Conservation (phyloP, 495 filamentous ascomycete species). For the Xylaria flabelliformis region DNA sequence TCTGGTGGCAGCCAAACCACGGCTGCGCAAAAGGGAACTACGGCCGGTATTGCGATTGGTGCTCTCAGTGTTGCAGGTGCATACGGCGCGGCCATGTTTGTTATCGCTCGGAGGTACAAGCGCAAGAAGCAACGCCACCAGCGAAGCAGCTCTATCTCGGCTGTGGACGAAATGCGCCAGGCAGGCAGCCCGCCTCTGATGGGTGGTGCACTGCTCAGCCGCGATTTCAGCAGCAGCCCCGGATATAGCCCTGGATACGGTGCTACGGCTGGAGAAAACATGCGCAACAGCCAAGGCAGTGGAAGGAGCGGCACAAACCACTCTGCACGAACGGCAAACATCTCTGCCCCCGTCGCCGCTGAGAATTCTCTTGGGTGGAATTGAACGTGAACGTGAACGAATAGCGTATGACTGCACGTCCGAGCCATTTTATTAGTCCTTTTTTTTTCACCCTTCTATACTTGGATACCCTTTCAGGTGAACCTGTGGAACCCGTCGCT, state of each 20-base stretch:
- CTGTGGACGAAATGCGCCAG: slow-evolving; percentile 59
- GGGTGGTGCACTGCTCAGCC: slow-evolving; percentile 58
- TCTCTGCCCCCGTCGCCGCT: slow-evolving; percentile 87
- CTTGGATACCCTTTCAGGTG: slow-evolving; percentile 59
- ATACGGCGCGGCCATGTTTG: slow-evolving; percentile 99
- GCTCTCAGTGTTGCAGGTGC: slow-evolving; percentile 80
- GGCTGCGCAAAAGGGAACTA: slow-evolving; percentile 68
- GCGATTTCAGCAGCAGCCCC: slow-evolving; percentile 53
- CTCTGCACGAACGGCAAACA: slow-evolving; percentile 73
- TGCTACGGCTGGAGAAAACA: slow-evolving; percentile 43
- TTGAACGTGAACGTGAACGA: slow-evolving; percentile 53
- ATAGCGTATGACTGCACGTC: slow-evolving; percentile 35
- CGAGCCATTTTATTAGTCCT: slow-evolving; percentile 37
- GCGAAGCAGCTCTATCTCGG: slow-evolving; percentile 72
- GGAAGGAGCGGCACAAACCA: slow-evolving; percentile 72
- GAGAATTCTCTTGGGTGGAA: slow-evolving; percentile 99
- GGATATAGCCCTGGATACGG: slow-evolving; percentile 50
- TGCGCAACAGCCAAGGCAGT: slow-evolving; percentile 71
- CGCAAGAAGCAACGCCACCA: slow-evolving; percentile 81
- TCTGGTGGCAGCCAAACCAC: slow-evolving; percentile 51
- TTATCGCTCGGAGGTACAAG: slow-evolving; percentile 91
- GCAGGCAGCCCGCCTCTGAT: slow-evolving; percentile 63
- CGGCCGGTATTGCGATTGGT: slow-evolving; percentile 82
- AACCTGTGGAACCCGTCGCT: slow-evolving; percentile 31
- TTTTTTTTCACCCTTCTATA: slow-evolving; percentile 46